These are phyloP conservation scores for Fusarium redolens DNA, from an alignment of 2,329 filamentous ascomycete species.

Conservation along the genomic window DNA sequence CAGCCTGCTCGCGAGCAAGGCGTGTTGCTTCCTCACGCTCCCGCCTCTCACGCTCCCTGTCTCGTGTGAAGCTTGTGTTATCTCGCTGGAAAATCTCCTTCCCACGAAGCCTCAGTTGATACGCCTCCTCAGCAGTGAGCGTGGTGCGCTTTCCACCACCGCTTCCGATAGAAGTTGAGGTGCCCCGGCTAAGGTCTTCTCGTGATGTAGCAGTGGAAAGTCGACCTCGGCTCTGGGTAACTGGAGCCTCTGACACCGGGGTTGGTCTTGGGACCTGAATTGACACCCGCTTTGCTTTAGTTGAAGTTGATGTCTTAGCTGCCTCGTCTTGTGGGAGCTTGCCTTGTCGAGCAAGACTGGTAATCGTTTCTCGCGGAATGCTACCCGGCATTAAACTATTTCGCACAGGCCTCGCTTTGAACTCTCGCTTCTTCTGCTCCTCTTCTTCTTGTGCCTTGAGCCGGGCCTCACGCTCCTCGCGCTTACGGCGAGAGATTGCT, in stretches of 20 bases:
- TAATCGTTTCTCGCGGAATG: slow-evolving; percentile 65
- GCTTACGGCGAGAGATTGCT: slow-evolving; percentile 66
- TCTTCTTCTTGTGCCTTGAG: slow-evolving; percentile 69
- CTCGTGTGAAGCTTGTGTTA: slow-evolving; percentile 55
- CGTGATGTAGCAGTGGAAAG: slow-evolving; percentile 38
- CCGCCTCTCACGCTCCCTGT: slow-evolving; percentile 63
- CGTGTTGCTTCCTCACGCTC: slow-evolving; percentile 66
- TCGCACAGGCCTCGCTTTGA: slow-evolving; percentile 70
- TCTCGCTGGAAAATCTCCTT: slow-evolving; percentile 66
- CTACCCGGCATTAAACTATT: slow-evolving; percentile 55
- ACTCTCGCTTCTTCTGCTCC: slow-evolving; percentile 69
- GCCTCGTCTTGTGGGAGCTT: slow-evolving; percentile 50
- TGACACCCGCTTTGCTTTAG: slow-evolving; percentile 44
- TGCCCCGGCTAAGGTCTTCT: slow-evolving; percentile 51
- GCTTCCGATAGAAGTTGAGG: slow-evolving; percentile 60
- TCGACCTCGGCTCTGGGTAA: slow-evolving; percentile 44
- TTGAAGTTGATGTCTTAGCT: slow-evolving; percentile 21
- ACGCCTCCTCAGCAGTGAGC: slow-evolving; percentile 62
- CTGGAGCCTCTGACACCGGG: slow-evolving; percentile 12
- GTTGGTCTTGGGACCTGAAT: slow-evolving; percentile 20
- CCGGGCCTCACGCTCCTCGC: slow-evolving; percentile 66
- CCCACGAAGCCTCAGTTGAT: slow-evolving; percentile 64
- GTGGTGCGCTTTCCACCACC: slow-evolving; percentile 59
- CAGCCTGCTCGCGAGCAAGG: slow-evolving; percentile 68
- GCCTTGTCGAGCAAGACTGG: slow-evolving; percentile 67